Evolutionary conservation across 345 rosid genomes (phyloP).

Genomic region (Brassica cretica): DNA sequence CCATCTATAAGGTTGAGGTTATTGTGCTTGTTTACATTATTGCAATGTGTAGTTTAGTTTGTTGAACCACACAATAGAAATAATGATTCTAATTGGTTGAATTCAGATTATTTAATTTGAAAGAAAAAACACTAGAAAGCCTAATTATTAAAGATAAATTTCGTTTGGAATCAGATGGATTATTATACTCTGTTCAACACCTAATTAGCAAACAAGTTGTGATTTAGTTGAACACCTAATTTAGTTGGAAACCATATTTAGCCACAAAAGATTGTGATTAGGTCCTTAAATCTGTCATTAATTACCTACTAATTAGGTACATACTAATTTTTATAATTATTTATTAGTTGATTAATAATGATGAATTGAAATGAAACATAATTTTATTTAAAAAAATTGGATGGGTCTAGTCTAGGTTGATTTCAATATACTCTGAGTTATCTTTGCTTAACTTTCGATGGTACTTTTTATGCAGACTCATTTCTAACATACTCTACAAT

Average conservation of each 20-base stretch:
- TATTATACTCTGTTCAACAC: background rate
- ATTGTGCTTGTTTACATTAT: background rate
- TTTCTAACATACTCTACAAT: background rate
- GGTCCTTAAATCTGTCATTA: slow-evolving; percentile 17
- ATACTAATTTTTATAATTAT: background rate
- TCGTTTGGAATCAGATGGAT: background rate
- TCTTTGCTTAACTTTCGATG: background rate
- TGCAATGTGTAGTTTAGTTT: slow-evolving; percentile 9
- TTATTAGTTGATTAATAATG: background rate
- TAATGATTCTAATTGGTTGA: background rate
- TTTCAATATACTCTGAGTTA: background rate
- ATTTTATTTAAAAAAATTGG: background rate
- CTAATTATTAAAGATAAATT: background rate
- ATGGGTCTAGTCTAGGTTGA: background rate
- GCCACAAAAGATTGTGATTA: background rate
- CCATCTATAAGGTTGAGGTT: background rate
- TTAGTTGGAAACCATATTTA: background rate
- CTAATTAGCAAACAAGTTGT: background rate
- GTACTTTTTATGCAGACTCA: background rate
- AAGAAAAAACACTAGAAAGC: background rate
- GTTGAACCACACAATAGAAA: slow-evolving; percentile 10
- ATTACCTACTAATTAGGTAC: slow-evolving; percentile 16
- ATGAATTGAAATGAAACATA: background rate
- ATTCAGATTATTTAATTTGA: background rate
- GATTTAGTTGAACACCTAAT: slow-evolving; percentile 12